A percentile compares a stretch with the other conserved stretches of the same genome.
Conservation (phyloP, 257 asterid species). For the Plantago major region DNA sequence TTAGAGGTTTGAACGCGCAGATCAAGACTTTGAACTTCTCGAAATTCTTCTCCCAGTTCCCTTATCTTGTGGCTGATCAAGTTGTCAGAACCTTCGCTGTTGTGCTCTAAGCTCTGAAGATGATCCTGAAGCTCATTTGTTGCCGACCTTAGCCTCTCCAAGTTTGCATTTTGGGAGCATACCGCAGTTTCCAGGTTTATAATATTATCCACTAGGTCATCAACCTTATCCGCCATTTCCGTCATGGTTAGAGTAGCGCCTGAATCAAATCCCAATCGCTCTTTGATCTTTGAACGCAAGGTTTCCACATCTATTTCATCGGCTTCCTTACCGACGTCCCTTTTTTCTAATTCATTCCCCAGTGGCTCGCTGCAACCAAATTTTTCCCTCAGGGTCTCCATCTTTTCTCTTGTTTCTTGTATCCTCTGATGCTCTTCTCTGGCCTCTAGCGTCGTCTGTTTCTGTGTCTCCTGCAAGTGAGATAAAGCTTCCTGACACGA, state of each 20-base stretch:
- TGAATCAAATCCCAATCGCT: constrained; percentile 28
- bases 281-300: constrained; percentile 19
- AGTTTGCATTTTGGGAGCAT: constrained; percentile 66
- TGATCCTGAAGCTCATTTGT: constrained; percentile 57
- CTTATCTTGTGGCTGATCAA: constrained; percentile 41
- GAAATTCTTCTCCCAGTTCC: constrained; percentile 59
- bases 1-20: constrained; percentile 48
- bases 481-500: constrained; percentile 72
- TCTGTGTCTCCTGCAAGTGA: constrained; percentile 60
- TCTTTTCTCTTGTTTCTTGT: constrained; percentile 29
- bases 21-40: constrained; percentile 42
- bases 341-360: neutral
- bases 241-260: constrained; percentile 48
- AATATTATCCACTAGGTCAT: constrained; percentile 71
- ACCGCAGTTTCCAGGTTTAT: constrained; percentile 66
- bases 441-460: constrained; percentile 40
- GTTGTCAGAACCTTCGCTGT: constrained; percentile 33
- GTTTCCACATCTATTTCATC: constrained; percentile 3
- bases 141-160: constrained; percentile 60
- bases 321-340: neutral
- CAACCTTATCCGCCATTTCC: constrained; percentile 78
- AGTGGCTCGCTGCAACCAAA: constrained; percentile 9
- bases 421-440: constrained; percentile 50
- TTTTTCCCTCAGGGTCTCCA: constrained; percentile 27
- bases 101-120: constrained; percentile 45